Base-by-base conservation (phyloP, 306 rosid species). In the Aeschynomene evenia region DNA sequence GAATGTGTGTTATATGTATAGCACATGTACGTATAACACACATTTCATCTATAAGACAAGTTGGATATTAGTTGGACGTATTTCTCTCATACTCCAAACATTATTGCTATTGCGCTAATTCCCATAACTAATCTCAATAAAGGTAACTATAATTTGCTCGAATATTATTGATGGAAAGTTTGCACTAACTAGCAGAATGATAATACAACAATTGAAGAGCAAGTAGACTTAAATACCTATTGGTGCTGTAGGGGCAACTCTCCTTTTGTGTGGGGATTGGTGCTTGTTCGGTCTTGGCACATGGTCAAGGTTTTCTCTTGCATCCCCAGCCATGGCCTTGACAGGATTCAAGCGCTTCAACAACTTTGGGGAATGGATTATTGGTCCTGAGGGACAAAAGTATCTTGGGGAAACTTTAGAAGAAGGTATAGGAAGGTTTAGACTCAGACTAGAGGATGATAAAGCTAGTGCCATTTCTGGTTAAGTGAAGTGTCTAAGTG, bases 231-330 rank as follows among this genome's bases (percentile, higher is more conserved):
- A 16, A 8, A 60, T 71, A 82, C 97, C 97, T 66, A 72, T 48
- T 1, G 98, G 95, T 6, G 85, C 26, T 0, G 79, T 10, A 24
- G 88, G 81, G 36, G 81, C 74, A 19, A 56, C 65, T 58, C 79
- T 80, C 40, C 49, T 81, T 68, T 78, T 81, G 19, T 82, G 87
- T 5, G 59, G 88, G 8, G 80, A 4, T 5, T 68, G 82, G 12
- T 72, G 49, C 70, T 77, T 42, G 63, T 5, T 12, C 62, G 33
- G 49, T 40, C 81, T 87, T 73, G 85, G 84, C 26, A 82, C 5
- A 61, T 85, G 83, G 31, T 89, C 80, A 31, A 83, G 82, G 3
- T 78, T 83, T 31, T 87, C 84, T 76, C 88, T 84, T 68, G 50
- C 23, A 1, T 89, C 81, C 1, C 82, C 86, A 14, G 77, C 77